These are phyloP conservation scores for Bryum argenteum DNA, from an alignment of 225 moss, liverwort and hornwort genomes.

Conservation along the genomic window DNA sequence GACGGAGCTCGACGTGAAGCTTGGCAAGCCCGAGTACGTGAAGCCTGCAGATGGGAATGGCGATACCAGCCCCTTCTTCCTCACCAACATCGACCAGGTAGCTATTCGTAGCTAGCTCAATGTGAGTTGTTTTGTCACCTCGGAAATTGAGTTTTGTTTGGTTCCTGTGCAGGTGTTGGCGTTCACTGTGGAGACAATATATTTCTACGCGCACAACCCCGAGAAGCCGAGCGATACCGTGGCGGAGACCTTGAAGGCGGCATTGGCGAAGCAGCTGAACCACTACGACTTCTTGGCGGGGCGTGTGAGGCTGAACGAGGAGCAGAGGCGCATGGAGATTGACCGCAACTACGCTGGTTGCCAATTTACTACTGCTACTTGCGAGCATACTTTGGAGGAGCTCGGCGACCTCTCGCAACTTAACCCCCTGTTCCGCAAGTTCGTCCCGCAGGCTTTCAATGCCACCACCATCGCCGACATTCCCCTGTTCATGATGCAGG, in stretches of 20 bases:
- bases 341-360: slow-evolving; percentile 73
- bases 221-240: slow-evolving; percentile 45
- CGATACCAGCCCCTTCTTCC: slow-evolving; percentile 50
- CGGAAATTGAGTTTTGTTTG: neutral
- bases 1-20: slow-evolving; percentile 42
- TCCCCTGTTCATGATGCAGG: slow-evolving; percentile 84
- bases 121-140: neutral
- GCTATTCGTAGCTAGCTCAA: neutral
- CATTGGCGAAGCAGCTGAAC: slow-evolving; percentile 41
- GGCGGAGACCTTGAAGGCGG: slow-evolving; percentile 42
- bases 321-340: slow-evolving; percentile 67
- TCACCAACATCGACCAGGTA: slow-evolving; percentile 69
- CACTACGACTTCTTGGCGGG: slow-evolving; percentile 65
- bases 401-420: slow-evolving; percentile 77
- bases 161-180: slow-evolving; percentile 23
- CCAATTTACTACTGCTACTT: slow-evolving; percentile 60
- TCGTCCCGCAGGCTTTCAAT: slow-evolving; percentile 69
- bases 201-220: slow-evolving; percentile 54
- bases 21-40: slow-evolving; percentile 48
- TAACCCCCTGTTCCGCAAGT: slow-evolving; percentile 63
- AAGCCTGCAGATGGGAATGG: slow-evolving; percentile 30
- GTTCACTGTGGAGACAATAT: slow-evolving; percentile 63
- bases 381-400: slow-evolving; percentile 61
- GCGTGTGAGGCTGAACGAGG: slow-evolving; percentile 52
- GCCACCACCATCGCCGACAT: slow-evolving; percentile 53